Conservation (phyloP, 345 rosid species). For the Cochlearia excelsa region DNA sequence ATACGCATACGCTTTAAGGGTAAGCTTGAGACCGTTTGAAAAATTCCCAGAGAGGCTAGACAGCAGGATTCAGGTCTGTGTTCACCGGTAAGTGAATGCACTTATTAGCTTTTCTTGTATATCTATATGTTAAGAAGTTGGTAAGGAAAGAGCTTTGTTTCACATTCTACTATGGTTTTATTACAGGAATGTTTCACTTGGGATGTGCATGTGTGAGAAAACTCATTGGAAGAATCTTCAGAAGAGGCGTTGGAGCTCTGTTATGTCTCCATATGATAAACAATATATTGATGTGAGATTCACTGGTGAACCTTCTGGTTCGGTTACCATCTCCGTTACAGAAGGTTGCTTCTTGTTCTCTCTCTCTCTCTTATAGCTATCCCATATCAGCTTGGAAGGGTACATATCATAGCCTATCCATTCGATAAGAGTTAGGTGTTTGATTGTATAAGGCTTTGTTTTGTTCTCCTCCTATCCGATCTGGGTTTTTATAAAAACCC, state of each 20-base stretch:
- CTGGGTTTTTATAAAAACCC: too few relatives aligned
- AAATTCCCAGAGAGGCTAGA: constrained; percentile 55
- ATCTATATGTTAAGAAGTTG: too few relatives aligned
- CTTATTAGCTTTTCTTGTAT: too few relatives aligned
- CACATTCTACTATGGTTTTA: too few relatives aligned
- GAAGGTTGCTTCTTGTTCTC: too few relatives aligned
- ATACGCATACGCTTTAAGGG: constrained; percentile 57
- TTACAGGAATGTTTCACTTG: constrained; percentile 55
- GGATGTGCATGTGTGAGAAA: constrained; percentile 62
- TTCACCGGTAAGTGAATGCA: constrained; percentile 39
- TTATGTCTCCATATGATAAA: constrained; percentile 72
- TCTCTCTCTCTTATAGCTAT: too few relatives aligned
- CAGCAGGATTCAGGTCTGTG: constrained; percentile 64
- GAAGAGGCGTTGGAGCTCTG: constrained; percentile 59
- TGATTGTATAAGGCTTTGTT: too few relatives aligned
- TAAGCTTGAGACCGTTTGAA: constrained; percentile 53
- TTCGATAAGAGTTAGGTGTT: too few relatives aligned
- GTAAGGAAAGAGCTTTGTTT: too few relatives aligned
- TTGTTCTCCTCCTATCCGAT: too few relatives aligned
- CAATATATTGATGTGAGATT: constrained; percentile 75
- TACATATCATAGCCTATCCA: too few relatives aligned
- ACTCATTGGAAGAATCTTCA: constrained; percentile 69
- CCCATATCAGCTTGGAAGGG: too few relatives aligned
- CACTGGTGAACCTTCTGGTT: constrained; percentile 43
- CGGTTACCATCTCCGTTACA: constrained; percentile 44